Conservation (phyloP, 1,284 basidiomycete genomes). For the Sanghuangporus weigelae region DNA sequence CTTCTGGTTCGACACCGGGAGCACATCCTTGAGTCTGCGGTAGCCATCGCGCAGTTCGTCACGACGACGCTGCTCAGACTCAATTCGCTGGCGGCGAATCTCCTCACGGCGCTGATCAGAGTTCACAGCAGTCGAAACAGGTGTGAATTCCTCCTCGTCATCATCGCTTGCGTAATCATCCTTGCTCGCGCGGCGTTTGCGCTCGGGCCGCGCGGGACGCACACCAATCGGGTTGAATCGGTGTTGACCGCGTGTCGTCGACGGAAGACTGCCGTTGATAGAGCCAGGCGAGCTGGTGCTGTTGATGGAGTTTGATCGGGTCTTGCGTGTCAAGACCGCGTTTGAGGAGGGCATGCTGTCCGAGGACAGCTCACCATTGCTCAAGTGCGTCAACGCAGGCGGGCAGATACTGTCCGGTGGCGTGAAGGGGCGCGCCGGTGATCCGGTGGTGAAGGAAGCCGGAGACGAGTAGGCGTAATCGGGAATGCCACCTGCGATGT, state of each 20-base stretch:
- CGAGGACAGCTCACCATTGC: slow-evolving; percentile 63
- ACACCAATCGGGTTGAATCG: slow-evolving; percentile 68
- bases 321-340: slow-evolving; percentile 21
- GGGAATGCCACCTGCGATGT: slow-evolving; percentile 40
- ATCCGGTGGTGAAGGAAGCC: slow-evolving; percentile 42
- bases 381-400: slow-evolving; percentile 62
- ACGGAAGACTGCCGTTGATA: slow-evolving; percentile 42
- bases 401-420: slow-evolving; percentile 67
- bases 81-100: slow-evolving; percentile 80
- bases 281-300: slow-evolving; percentile 57
- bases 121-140: slow-evolving; percentile 32
- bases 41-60: slow-evolving; percentile 87
- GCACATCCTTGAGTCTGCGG: slow-evolving; percentile 76
- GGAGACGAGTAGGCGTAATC: slow-evolving; percentile 63
- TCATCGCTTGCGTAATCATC: slow-evolving; percentile 60
- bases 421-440: slow-evolving; percentile 62
- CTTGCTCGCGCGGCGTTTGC: slow-evolving; percentile 49
- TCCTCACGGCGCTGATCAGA: slow-evolving; percentile 63
- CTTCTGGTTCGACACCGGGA: slow-evolving; percentile 83
- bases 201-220: slow-evolving; percentile 33
- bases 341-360: slow-evolving; percentile 50
- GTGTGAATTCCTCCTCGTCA: slow-evolving; percentile 60
- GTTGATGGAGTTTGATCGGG: slow-evolving; percentile 60
- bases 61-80: slow-evolving; percentile 80
- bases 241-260: slow-evolving; percentile 59